A percentile compares a stretch with the other conserved stretches of the same genome.
Conservation (phyloP, 2,329 filamentous ascomycete species). For the Aaosphaeria pasadenensis region DNA sequence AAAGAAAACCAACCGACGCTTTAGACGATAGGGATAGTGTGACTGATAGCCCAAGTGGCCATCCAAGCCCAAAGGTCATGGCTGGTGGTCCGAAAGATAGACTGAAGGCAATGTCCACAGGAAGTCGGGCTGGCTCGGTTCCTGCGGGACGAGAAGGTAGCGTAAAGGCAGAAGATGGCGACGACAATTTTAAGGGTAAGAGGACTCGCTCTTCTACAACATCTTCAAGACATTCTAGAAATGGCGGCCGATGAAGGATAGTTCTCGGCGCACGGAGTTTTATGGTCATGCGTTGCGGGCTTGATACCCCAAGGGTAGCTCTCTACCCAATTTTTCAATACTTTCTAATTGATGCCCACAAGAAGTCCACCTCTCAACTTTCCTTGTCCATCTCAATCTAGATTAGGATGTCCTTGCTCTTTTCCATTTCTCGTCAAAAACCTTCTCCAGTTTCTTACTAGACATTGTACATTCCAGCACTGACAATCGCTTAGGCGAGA, state of each 20-base stretch:
- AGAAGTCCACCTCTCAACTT: too few species aligned
- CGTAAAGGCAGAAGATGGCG: conserved; percentile 50
- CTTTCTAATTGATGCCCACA: too few species aligned
- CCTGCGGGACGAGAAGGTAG: conserved; percentile 47
- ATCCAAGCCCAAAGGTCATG: conserved; percentile 31
- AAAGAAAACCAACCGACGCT: conserved; percentile 35
- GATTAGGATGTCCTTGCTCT: not conserved
- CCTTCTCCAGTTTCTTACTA: not conserved
- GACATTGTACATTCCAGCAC: conserved; percentile 1
- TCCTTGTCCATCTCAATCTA: conserved; percentile 1
- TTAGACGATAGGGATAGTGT: conserved; percentile 39
- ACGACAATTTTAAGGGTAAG: conserved; percentile 45
- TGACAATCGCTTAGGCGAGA: conserved; percentile 11
- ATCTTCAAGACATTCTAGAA: not conserved
- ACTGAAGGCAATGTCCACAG: conserved; percentile 39
- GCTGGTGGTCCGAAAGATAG: conserved; percentile 26
- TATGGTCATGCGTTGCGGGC: not conserved
- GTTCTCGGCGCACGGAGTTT: not conserved
- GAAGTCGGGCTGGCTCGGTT: conserved; percentile 42
- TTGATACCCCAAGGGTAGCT: conserved; percentile 4
- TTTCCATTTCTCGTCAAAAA: not conserved
- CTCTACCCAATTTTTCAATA: not conserved
- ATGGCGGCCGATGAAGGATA: conserved; percentile 2
- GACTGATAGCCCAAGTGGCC: conserved; percentile 34
- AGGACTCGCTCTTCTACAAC: conserved; percentile 13